Evolutionary conservation across 345 rosid species (phyloP).

Genomic region (Erodium maritimum): DNA sequence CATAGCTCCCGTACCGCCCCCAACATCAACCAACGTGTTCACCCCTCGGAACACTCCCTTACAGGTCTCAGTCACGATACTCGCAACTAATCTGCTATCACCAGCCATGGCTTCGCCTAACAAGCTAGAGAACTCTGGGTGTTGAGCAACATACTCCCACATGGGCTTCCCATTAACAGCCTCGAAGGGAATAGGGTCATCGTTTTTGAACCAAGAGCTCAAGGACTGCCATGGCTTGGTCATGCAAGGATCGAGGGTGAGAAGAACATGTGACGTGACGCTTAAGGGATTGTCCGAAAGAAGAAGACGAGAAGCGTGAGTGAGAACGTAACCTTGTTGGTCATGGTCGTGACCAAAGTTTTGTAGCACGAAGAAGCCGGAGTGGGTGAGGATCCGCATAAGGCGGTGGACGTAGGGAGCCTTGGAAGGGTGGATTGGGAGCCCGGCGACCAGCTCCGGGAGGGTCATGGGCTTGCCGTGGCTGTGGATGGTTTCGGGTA

Average conservation of each 20-base stretch:
- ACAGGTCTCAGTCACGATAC: slow-evolving; percentile 13
- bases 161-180: slow-evolving; percentile 18
- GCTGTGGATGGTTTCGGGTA: no score
- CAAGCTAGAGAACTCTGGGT: slow-evolving; percentile 9
- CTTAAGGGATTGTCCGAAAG: slow-evolving; percentile 21
- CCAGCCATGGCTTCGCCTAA: slow-evolving; percentile 26
- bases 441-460: no score
- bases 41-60: slow-evolving; percentile 24
- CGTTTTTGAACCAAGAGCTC: slow-evolving; percentile 21
- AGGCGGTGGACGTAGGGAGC: no score
- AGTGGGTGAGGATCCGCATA: slow-evolving; percentile 20
- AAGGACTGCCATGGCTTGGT: slow-evolving; percentile 18
- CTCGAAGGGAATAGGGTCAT: slow-evolving; percentile 18
- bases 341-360: slow-evolving; percentile 5
- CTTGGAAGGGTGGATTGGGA: no score
- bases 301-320: slow-evolving; percentile 18
- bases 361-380: slow-evolving; percentile 26
- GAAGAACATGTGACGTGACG: slow-evolving; percentile 14
- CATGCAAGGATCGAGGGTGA: slow-evolving; percentile 16
- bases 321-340: slow-evolving; percentile 15
- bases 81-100: slow-evolving; percentile 15
- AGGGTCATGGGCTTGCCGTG: no score
- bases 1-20: slow-evolving; percentile 34
- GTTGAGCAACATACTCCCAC: slow-evolving; percentile 11
- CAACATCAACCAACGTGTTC: slow-evolving; percentile 29